phyloP scores from a whole-genome alignment of 106 monocot species.

The Triglochin maritima region DNA sequence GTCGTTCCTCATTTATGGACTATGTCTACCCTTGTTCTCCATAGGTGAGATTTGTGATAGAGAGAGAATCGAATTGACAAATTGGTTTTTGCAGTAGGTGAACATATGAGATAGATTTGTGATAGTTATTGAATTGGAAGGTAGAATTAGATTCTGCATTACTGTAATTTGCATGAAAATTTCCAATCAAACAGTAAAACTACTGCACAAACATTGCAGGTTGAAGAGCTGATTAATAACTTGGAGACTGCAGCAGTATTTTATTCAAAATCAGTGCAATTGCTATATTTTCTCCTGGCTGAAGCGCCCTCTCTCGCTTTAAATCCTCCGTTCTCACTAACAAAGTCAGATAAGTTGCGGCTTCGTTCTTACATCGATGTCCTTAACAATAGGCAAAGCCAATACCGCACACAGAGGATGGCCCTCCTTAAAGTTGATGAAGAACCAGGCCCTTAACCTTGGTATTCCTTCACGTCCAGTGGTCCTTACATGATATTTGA shows the following conservation, averaged over 20 bases:
- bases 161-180: background rate
- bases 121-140: too few species aligned
- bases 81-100: background rate
- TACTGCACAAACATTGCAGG: constrained; percentile 23
- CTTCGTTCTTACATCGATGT: constrained; percentile 62
- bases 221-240: constrained; percentile 73
- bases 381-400: constrained; percentile 57
- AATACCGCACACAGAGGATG: constrained; percentile 42
- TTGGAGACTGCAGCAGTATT: constrained; percentile 35
- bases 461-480: background rate
- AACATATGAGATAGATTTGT: too few species aligned
- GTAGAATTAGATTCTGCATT: background rate
- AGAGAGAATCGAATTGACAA: background rate
- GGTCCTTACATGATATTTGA: background rate
- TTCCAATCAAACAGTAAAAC: background rate
- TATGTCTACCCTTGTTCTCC: too few species aligned
- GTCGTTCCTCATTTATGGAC: too few species aligned
- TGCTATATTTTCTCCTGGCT: constrained; percentile 51
- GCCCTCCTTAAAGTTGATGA: constrained; percentile 27
- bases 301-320: constrained; percentile 68
- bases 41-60: background rate
- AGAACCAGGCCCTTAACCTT: constrained; percentile 1
- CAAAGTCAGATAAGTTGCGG: constrained; percentile 35
- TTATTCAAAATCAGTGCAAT: constrained; percentile 44
- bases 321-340: constrained; percentile 54